These are phyloP conservation scores for Paecilomyces formosus DNA, from an alignment of 2,329 filamentous ascomycete genomes.

Conservation along the genomic window DNA sequence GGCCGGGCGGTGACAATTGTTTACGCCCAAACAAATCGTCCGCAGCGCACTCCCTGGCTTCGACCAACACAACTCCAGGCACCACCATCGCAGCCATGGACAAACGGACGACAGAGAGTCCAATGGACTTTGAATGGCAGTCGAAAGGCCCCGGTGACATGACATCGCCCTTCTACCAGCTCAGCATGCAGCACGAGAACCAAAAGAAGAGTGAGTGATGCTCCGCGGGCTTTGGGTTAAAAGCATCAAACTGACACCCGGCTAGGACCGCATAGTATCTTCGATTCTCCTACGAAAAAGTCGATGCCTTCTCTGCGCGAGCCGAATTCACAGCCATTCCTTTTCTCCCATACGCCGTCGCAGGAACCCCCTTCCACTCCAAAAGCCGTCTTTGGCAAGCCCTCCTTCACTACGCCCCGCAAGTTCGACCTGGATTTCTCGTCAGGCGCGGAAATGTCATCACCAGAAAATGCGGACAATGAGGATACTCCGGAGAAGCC, in stretches of 20 bases:
- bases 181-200: constrained; percentile 36
- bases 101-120: constrained; percentile 36
- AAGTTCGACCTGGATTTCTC: constrained; percentile 42
- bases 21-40: constrained; percentile 2
- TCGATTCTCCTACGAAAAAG: constrained; percentile 44
- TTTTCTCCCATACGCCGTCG: constrained; percentile 36
- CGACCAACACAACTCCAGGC: constrained; percentile 12
- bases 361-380: constrained; percentile 23
- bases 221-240: background rate
- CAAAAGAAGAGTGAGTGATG: constrained; percentile 36
- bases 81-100: constrained; percentile 23
- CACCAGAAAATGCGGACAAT: constrained; percentile 38
- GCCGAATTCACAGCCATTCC: constrained; percentile 43
- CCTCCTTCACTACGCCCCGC: constrained; percentile 43
- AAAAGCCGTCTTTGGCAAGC: constrained; percentile 27
- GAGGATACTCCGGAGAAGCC: constrained; percentile 41
- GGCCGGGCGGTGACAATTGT: constrained; percentile 1
- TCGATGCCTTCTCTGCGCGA: constrained; percentile 40
- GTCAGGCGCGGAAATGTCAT: constrained; percentile 40
- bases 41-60: background rate
- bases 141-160: constrained; percentile 35
- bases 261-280: constrained; percentile 32
- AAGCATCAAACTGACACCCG: constrained; percentile 5
- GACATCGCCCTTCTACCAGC: constrained; percentile 40
- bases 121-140: constrained; percentile 47